Evolutionary conservation across 257 asterid genomes (phyloP).

Genomic region (Scutellaria galericulata): DNA sequence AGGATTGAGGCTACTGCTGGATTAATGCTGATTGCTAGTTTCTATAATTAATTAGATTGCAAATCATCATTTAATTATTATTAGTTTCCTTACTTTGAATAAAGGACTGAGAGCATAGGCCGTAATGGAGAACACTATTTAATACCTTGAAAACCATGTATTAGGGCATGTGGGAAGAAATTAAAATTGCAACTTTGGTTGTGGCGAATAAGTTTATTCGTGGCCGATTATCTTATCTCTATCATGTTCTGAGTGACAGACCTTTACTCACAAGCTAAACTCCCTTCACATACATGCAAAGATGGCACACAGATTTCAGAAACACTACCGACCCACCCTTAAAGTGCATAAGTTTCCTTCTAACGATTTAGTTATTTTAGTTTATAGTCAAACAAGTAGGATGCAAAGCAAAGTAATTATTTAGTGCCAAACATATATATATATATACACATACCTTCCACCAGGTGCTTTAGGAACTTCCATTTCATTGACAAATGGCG

Average conservation of each 20-base stretch:
- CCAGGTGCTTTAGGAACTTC: slow-evolving; percentile 91
- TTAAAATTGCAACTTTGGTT: no score
- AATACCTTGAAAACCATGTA: no score
- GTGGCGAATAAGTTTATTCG: no score
- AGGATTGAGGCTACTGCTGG: no score
- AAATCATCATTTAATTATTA: no score
- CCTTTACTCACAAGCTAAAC: background rate
- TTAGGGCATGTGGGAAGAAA: no score
- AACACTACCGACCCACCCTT: background rate
- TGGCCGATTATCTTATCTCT: no score
- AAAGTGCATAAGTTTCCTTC: background rate
- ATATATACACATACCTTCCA: slow-evolving; percentile 63
- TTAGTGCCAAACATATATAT: slow-evolving; percentile 7
- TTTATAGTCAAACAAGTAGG: slow-evolving; percentile 13
- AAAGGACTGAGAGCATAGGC: no score
- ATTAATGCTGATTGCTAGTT: no score
- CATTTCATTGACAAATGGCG: slow-evolving; percentile 69
- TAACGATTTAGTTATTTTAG: background rate
- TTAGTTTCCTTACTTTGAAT: no score
- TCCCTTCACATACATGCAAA: slow-evolving; percentile 9
- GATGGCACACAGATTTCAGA: background rate
- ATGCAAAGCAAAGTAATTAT: background rate
- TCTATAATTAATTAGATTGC: no score
- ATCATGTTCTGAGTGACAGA: background rate
- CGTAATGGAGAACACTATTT: no score